Conservation (phyloP, 371 early-diverging fungal genomes). For the Mortierella polycephala region DNA sequence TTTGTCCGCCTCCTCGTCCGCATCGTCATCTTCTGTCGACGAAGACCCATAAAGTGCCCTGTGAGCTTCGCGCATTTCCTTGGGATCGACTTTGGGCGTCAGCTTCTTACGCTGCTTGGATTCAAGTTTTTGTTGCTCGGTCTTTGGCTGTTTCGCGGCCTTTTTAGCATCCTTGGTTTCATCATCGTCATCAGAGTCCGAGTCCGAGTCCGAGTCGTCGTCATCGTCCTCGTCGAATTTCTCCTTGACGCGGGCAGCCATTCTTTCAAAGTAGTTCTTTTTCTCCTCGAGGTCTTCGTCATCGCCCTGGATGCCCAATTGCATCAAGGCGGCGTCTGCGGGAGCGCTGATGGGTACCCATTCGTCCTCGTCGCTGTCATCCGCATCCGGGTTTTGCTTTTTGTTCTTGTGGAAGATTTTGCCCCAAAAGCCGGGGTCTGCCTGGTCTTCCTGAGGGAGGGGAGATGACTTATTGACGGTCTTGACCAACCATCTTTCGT, state of each 20-base stretch:
- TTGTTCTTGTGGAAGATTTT: conserved; percentile 24
- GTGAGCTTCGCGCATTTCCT: conserved; percentile 47
- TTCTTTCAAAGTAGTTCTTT: conserved; percentile 45
- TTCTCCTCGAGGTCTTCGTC: conserved; percentile 29
- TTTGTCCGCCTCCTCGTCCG: conserved; percentile 37
- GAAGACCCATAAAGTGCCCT: conserved; percentile 23
- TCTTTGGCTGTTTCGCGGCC: conserved; percentile 13
- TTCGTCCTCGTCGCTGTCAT: conserved; percentile 9
- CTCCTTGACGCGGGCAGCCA: conserved; percentile 45
- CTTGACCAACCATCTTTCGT: conserved; percentile 43
- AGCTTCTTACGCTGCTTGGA: conserved; percentile 22
- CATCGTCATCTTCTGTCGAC: background rate
- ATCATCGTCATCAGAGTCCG: conserved; percentile 29
- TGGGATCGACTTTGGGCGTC: conserved; percentile 46
- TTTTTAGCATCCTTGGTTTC: conserved; percentile 3
- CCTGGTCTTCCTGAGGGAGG: conserved; percentile 18
- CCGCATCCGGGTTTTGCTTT: background rate
- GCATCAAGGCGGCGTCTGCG: conserved; percentile 35
- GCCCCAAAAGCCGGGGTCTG: conserved; percentile 42
- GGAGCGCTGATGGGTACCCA: conserved; percentile 33
- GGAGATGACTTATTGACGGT: conserved; percentile 42
- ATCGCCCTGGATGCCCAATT: conserved; percentile 38
- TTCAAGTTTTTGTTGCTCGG: conserved; percentile 30
- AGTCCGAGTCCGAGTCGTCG: conserved; percentile 27
- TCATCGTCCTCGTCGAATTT: conserved; percentile 50